Evolutionary conservation across 805 yeast species (phyloP).

Genomic region (Teunomyces tritomae): DNA sequence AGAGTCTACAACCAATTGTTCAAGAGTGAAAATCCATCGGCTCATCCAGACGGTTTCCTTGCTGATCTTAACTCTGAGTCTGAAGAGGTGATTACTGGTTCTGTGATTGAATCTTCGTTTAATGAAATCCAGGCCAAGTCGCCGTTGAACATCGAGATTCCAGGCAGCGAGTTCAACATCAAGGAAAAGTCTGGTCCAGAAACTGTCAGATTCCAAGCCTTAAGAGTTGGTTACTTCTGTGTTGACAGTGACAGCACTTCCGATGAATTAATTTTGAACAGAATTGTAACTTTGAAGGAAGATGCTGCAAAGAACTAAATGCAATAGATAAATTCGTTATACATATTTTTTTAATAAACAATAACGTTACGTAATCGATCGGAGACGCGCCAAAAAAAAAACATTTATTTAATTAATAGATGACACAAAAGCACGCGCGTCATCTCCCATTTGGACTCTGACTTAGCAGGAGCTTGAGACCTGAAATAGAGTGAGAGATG

Average conservation of each 20-base stretch:
- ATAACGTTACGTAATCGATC: too few species aligned
- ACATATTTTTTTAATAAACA: background rate
- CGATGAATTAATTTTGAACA: conserved; percentile 69
- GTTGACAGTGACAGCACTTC: conserved; percentile 72
- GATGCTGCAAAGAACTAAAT: conserved; percentile 51
- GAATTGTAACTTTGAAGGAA: conserved; percentile 91
- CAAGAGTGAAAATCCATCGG: conserved; percentile 85
- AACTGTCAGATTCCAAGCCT: conserved; percentile 95
- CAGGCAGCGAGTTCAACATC: conserved; percentile 64
- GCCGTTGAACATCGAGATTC: conserved; percentile 69
- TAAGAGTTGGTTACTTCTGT: conserved; percentile 94
- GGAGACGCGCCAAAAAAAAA: too few species aligned
- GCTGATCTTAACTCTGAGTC: conserved; percentile 79
- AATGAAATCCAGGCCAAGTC: conserved; percentile 61
- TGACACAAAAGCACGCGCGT: too few species aligned
- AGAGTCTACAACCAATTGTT: conserved; percentile 86
- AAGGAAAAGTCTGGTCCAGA: conserved; percentile 66
- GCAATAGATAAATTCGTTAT: background rate
- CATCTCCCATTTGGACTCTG: too few species aligned
- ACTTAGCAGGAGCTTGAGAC: background rate
- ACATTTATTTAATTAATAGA: too few species aligned
- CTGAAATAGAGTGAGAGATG: background rate
- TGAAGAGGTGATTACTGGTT: conserved; percentile 61
- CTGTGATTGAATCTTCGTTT: conserved; percentile 78
- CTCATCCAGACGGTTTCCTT: conserved; percentile 84